Conservation (phyloP, 306 rosid genomes). For the Comarum palustre region DNA sequence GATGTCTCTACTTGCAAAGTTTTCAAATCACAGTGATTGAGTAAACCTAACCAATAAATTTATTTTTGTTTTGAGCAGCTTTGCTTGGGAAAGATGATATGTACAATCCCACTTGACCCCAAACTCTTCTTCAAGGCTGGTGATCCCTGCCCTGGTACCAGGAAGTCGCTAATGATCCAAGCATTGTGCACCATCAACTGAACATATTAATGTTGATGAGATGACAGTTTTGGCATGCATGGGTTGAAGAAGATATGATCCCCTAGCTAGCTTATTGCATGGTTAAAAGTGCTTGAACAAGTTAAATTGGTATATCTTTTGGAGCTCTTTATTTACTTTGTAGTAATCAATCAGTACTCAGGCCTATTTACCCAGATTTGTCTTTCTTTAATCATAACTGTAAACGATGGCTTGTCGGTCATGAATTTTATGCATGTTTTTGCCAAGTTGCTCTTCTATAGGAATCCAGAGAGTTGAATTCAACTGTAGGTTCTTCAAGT, state of each 20-base stretch:
- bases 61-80: conserved; percentile 33
- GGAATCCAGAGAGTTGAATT: not conserved
- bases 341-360: not conserved
- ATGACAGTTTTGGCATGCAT: not conserved
- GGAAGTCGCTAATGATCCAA: conserved; percentile 62
- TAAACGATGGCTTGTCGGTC: not conserved
- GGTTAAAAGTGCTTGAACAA: not conserved
- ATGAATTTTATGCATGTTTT: not conserved
- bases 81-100: conserved; percentile 52
- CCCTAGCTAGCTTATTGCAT: not conserved
- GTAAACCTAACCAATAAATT: not conserved
- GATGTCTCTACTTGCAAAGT: not conserved
- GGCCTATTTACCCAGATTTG: not conserved
- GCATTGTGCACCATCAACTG: conserved; percentile 35
- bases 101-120: conserved; percentile 42
- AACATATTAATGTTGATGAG: not conserved
- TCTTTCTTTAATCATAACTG: not conserved
- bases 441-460: not conserved
- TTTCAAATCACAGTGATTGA: not conserved
- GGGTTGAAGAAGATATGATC: conserved; percentile 11
- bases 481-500: not conserved
- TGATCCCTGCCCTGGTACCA: conserved; percentile 38
- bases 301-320: not conserved
- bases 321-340: not conserved
- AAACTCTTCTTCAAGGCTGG: conserved; percentile 29